phyloP scores from a whole-genome alignment of 306 rosid genomes.

The Inga oerstediana region DNA sequence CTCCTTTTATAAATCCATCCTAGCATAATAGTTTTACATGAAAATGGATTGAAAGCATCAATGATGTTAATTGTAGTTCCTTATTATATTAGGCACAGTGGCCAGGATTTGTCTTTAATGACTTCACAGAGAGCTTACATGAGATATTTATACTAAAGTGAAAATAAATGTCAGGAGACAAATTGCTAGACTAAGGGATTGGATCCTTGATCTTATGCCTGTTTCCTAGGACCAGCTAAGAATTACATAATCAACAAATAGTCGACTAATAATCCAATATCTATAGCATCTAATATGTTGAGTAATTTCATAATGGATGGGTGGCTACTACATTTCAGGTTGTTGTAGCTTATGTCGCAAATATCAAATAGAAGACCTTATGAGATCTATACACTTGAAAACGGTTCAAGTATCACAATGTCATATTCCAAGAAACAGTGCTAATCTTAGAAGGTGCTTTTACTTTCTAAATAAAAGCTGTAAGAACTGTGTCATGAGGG shows the following conservation, averaged over 20 bases:
- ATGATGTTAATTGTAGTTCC: neutral
- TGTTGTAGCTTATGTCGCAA: neutral
- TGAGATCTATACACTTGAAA: neutral
- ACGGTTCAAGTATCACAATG: neutral
- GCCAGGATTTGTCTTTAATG: slow-evolving; percentile 7
- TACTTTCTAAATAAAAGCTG: slow-evolving; percentile 1
- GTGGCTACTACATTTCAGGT: neutral
- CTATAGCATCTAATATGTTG: neutral
- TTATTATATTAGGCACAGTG: slow-evolving; percentile 10
- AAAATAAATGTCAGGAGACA: neutral
- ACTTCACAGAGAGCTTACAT: neutral
- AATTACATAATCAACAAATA: neutral
- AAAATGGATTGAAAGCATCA: neutral
- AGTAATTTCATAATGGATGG: neutral
- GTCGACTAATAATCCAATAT: neutral
- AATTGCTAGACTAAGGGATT: neutral
- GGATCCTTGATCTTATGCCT: neutral
- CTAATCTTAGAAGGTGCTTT: neutral
- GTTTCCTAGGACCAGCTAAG: neutral
- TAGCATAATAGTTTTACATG: neutral
- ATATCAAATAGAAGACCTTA: neutral
- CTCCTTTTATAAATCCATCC: slow-evolving; percentile 26
- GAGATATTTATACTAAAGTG: neutral
- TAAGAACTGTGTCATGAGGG: neutral
- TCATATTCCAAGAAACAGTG: neutral